phyloP scores from a whole-genome alignment of 2,329 filamentous ascomycete genomes.

The Cyphellophora europaea region DNA sequence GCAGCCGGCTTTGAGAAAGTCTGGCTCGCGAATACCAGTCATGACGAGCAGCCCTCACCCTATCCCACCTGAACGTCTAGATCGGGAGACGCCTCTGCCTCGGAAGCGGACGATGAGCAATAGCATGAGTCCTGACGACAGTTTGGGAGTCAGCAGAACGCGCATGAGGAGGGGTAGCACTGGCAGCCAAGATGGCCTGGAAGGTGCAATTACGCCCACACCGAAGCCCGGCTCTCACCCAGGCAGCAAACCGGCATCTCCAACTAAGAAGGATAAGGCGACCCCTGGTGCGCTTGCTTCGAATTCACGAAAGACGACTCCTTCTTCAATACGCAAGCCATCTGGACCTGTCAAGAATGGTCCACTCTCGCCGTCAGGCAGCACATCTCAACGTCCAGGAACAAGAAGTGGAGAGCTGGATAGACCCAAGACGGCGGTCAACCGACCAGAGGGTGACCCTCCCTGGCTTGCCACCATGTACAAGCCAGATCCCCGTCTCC shows the following conservation, averaged over 20 bases:
- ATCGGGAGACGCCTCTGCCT: slow-evolving; percentile 60
- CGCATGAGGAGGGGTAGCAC: slow-evolving; percentile 49
- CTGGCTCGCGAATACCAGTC: slow-evolving; percentile 75
- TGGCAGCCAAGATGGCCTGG: slow-evolving; percentile 19
- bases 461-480: slow-evolving; percentile 94
- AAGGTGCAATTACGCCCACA: slow-evolving; percentile 7
- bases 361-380: slow-evolving; percentile 24
- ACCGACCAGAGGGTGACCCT: slow-evolving; percentile 83
- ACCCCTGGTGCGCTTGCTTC: too few species aligned
- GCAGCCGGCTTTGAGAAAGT: slow-evolving; percentile 47
- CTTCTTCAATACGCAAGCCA: slow-evolving; percentile 30
- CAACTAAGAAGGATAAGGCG: slow-evolving; percentile 18
- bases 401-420: slow-evolving; percentile 50
- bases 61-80: slow-evolving; percentile 61
- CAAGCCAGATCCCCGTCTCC: slow-evolving; percentile 86
- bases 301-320: slow-evolving; percentile 30
- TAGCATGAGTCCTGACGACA: slow-evolving; percentile 51
- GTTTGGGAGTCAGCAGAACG: slow-evolving; percentile 50
- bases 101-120: slow-evolving; percentile 50
- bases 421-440: slow-evolving; percentile 43
- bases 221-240: background rate
- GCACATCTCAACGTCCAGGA: slow-evolving; percentile 46
- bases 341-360: slow-evolving; percentile 26
- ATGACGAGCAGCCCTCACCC: slow-evolving; percentile 71
- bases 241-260: slow-evolving; percentile 18